A percentile compares a stretch with the other conserved stretches of the same genome.
These are phyloP conservation scores for Rosa persica DNA, from an alignment of 306 rosid genomes.

Conservation along the genomic window DNA sequence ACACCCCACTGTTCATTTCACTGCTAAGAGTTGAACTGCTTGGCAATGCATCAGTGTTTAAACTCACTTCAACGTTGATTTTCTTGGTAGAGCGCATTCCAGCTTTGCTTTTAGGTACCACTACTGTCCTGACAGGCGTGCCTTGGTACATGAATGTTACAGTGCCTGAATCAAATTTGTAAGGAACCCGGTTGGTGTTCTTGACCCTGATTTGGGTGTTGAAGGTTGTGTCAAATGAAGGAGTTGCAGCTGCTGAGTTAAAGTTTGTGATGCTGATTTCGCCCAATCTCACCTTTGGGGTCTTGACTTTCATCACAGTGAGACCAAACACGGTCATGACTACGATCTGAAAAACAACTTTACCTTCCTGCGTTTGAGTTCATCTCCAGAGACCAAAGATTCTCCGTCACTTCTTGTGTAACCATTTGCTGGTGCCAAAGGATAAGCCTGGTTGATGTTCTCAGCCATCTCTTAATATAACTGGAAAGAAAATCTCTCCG, in stretches of 20 bases:
- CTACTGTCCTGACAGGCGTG: neutral
- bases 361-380: slow-evolving; percentile 15
- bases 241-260: neutral
- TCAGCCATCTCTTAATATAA: neutral
- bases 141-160: slow-evolving; percentile 12
- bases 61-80: neutral
- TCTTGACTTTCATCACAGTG: slow-evolving; percentile 29
- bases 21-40: neutral
- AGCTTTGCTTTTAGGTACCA: slow-evolving; percentile 9
- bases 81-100: slow-evolving; percentile 26
- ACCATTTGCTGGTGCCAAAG: slow-evolving; percentile 22
- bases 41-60: neutral
- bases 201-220: slow-evolving; percentile 21
- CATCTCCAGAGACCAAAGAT: neutral
- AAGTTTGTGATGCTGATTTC: neutral
- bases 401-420: slow-evolving; percentile 23
- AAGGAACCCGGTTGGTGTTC: slow-evolving; percentile 27
- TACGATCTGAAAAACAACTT: slow-evolving; percentile 26
- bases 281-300: slow-evolving; percentile 31
- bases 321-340: slow-evolving; percentile 22
- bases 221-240: slow-evolving; percentile 19
- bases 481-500: neutral
- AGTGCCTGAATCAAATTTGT: slow-evolving; percentile 11
- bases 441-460: neutral
- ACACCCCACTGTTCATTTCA: slow-evolving; percentile 3